These are phyloP conservation scores for Closterium sp. DNA, from an alignment of 139 green algal genomes.

Conservation along the genomic window DNA sequence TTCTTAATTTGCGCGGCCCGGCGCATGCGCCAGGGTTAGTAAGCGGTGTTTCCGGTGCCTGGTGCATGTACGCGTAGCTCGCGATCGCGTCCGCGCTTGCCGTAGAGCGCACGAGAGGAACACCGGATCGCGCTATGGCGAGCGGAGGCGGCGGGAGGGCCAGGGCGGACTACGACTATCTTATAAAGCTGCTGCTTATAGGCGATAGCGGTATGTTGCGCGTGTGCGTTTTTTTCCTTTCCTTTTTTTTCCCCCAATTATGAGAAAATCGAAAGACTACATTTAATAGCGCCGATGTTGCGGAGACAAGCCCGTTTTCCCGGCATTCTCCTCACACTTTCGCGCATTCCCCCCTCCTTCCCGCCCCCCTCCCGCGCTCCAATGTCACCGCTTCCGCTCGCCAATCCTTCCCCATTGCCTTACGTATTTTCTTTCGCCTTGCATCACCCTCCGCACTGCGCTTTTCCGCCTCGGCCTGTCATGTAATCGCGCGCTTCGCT, in stretches of 20 bases:
- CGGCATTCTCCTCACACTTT: background rate
- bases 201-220: conserved; percentile 82
- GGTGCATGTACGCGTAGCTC: background rate
- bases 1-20: background rate
- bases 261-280: background rate
- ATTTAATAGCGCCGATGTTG: background rate
- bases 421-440: too few species aligned
- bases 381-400: too few species aligned
- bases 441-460: background rate
- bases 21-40: background rate
- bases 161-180: conserved; percentile 79
- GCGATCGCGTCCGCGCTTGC: background rate
- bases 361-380: too few species aligned
- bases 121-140: conserved; percentile 5
- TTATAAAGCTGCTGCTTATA: conserved; percentile 96
- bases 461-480: background rate
- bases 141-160: conserved; percentile 19
- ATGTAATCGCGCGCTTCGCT: background rate
- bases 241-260: background rate
- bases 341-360: conserved; percentile 5
- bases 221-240: background rate
- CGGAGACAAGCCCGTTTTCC: background rate
- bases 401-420: too few species aligned
- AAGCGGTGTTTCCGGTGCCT: background rate
- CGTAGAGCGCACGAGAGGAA: background rate